Base-by-base conservation (phyloP, 805 yeast species). In the Nakazawaea laoshanensis region DNA sequence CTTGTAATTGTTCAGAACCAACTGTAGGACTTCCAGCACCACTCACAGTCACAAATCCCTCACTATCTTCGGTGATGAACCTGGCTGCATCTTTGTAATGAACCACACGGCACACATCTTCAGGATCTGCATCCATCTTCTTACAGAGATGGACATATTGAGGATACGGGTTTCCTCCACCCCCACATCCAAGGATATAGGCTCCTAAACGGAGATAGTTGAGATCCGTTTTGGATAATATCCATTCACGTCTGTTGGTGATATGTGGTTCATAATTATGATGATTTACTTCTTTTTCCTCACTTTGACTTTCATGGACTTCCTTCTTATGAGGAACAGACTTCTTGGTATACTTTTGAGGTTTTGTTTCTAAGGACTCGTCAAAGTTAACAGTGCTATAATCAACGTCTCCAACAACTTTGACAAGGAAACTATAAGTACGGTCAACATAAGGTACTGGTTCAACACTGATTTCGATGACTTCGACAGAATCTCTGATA, bases 171-270 rank as follows among this genome's bases (percentile, higher is more conserved):
- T 57, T 56, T 24, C 74, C 73, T 19, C 74, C 74, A 11, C 74
- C 74, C 2, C 73, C 74, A 46, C 67, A 61, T 6, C 73, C 74
- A 4, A 67, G 52, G 33, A 67, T 63, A 41, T 66, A 67, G 18
- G 61, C 46, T 12, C 73, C 74, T 30, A 62, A 52, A 24, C 60
- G 44, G n/a, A 67, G 36, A 35, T 56, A 55, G 24, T 65, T 70
- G 33, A 51, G 41, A 46, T 67, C 73, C 3, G 46, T 47, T 33
- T 55, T 65, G 4, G 61, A 49, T 14, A 65, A 33, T 5, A 52
- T 29, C 70, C 70, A 65, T 46, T 52, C 57, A 24, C 57, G 45
- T 7, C 40, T 29, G 32, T 41, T 47, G 20, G 57, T 44, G 21
- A 26, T 22, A 7, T 24, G 21, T 2, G 70, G 69, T 23, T 24